Base-by-base conservation (phyloP, 2,329 filamentous ascomycete species). In the Verruconis gallopava region DNA sequence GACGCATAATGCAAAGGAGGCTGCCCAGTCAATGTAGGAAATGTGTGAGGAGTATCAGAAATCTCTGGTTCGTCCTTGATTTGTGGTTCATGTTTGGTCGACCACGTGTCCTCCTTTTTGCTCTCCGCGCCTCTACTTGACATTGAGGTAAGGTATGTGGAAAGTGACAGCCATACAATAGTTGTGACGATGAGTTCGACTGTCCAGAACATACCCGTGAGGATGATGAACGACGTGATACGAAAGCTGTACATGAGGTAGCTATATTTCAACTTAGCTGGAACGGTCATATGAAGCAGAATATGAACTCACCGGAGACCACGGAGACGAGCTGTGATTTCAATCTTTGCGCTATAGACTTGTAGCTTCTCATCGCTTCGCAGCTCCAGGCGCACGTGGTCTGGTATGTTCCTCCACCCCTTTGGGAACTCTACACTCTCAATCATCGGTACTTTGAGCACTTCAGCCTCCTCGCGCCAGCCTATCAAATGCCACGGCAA, bases 161-260 rank as follows among this genome's bases (percentile, higher is more conserved):
- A 66, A 15, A 83, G 51, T 0, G 72, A 36, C 2, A 72, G 56
- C 80, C 84, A 93, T 0, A 73, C 77, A 1, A 78, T 28, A 1
- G 68, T 65, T 56, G 82, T 73, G 33, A 79, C 80, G 0, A 76
- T 48, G 52, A 93, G 69, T 54, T 89, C 85, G 11, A 76, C 74
- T 1, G 65, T 56, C 85, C 88, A 96, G 60, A 95, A 95, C 0
- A 74, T 50, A 1, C 66, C 59, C 0, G 79, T 83, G 52, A 86
- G 81, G 1, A 79, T 53, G 1, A 81, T 40, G 45, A 85, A 86
- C 4, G 77, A 77, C 2, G 76, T 58, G 25, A 91, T 53, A 11
- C 81, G 76, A 63, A 89, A 80, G 47, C 85, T 78, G 53, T 91
- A 91, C 83, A 98, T 93, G 43, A 88, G 53, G 76, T 82, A 91